Evolutionary conservation across 1,139 yeast genomes (phyloP), one percentile per base, ranked within the genome.

Genomic region (Sugiyamaella novakii): DNA sequence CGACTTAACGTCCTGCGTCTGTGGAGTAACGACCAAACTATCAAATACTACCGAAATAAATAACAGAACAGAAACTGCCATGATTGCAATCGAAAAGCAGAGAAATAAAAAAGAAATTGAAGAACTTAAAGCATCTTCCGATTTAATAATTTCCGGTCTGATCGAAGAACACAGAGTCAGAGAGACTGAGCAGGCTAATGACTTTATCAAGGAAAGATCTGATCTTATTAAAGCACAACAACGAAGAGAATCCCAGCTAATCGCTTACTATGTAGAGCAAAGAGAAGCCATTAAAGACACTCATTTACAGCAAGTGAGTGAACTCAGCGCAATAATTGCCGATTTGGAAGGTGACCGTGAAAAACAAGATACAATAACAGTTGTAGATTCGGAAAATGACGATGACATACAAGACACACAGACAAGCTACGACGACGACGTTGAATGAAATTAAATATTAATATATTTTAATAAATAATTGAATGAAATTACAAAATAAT

Each of bases 181-280:
- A 15, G 43, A 38, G 17, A 24, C 43, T 11, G 43, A 38, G 14
- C 22, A 38, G 14, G 43, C 15, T 25, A 38, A 38, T 31, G 43
- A 38, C 34, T 38, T 38, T 27, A 15, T 27, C 4, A 27, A 27
- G 25, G 43, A 38, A 19, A 12, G 31, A 6, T 38, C 43, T 2
- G 17, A 25, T 38, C 30, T 38, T 5, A 28, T 38, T 22, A 38
- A 38, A 28, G 43, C 34, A 11, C 43, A 38, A 22, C 43, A 38
- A 12, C n/a, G 43, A 27, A 30, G 43, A 17, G 43, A 38, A 18
- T 38, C 43, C 2, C 43, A 27, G 8, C 17, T 38, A 25, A 19
- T 38, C 14, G 43, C 43, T 17, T 38, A 38, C 15, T 38, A 38
- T 17, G 43, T 38, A 5, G 43, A 28, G 25, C 43, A 38, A 22